A percentile compares a stretch with the other conserved stretches of the same genome.
These are phyloP conservation scores for Solanum hybrid DNA, from an alignment of 305 asterid genomes.

Conservation along the genomic window DNA sequence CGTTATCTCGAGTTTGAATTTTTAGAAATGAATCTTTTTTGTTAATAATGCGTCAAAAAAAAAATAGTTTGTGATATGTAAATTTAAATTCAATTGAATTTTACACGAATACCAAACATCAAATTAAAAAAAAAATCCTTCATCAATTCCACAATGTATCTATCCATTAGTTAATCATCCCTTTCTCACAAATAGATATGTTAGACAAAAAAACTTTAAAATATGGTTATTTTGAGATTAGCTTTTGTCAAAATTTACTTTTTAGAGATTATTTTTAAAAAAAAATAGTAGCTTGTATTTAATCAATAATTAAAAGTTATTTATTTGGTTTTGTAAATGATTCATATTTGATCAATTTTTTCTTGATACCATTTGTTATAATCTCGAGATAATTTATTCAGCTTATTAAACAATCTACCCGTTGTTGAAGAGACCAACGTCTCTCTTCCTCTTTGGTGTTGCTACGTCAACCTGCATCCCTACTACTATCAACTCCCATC, in stretches of 20 bases:
- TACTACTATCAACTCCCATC: neutral
- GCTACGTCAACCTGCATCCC: neutral
- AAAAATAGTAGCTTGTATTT: neutral
- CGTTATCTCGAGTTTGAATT: neutral
- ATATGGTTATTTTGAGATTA: neutral
- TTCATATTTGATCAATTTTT: neutral
- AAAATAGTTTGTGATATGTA: rapidly evolving
- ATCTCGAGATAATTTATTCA: too few relatives aligned
- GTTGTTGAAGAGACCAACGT: neutral
- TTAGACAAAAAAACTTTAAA: neutral
- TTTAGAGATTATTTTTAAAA: neutral
- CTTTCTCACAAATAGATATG: neutral
- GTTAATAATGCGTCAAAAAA: too few relatives aligned
- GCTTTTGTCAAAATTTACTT: neutral
- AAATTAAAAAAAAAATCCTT: too few relatives aligned
- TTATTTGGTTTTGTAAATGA: neutral
- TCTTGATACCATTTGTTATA: too few relatives aligned
- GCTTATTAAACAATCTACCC: too few relatives aligned
- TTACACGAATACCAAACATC: rapidly evolving
- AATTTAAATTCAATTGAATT: too few relatives aligned
- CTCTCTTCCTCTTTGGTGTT: neutral
- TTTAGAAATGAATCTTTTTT: neutral
- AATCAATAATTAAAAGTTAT: neutral
- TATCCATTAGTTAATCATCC: neutral
- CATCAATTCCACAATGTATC: neutral